Evolutionary conservation across 306 rosid genomes (phyloP).

Genomic region (Oemleria cerasiformis): DNA sequence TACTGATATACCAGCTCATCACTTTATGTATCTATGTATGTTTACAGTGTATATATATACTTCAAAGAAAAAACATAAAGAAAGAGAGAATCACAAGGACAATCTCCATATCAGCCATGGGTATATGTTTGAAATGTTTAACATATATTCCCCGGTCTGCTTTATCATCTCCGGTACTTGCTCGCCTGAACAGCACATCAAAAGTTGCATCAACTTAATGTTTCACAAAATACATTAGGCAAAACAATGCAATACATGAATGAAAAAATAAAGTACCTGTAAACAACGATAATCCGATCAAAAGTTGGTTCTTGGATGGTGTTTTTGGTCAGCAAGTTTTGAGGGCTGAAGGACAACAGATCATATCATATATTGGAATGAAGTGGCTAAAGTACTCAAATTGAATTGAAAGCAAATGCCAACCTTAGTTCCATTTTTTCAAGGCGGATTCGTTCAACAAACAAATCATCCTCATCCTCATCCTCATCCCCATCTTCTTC

Average conservation of each 20-base stretch:
- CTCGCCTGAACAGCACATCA: constrained; percentile 51
- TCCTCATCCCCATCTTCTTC: constrained; percentile 28
- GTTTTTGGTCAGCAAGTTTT: constrained; percentile 59
- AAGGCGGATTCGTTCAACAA: constrained; percentile 77
- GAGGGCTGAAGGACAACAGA: constrained; percentile 37
- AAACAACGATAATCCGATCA: constrained; percentile 84
- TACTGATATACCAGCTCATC: not conserved
- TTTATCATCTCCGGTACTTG: constrained; percentile 30
- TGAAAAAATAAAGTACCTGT: constrained; percentile 53
- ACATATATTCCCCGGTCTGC: constrained; percentile 71
- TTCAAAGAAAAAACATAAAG: no score
- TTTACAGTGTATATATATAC: no score
- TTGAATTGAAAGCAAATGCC: not conserved
- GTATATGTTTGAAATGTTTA: constrained; percentile 85
- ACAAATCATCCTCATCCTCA: constrained; percentile 29
- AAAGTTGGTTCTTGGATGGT: constrained; percentile 94
- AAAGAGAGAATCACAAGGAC: constrained; percentile 68
- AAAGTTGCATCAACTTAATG: not conserved
- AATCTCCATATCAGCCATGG: constrained; percentile 96
- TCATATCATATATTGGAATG: constrained; percentile 20
- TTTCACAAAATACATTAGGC: not conserved
- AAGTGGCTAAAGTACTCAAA: not conserved
- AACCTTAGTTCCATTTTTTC: constrained; percentile 86
- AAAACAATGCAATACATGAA: not conserved
- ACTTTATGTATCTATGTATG: no score